Evolutionary conservation across 371 early-diverging fungal genomes (phyloP).

Genomic region (Chytridium lagenaria): DNA sequence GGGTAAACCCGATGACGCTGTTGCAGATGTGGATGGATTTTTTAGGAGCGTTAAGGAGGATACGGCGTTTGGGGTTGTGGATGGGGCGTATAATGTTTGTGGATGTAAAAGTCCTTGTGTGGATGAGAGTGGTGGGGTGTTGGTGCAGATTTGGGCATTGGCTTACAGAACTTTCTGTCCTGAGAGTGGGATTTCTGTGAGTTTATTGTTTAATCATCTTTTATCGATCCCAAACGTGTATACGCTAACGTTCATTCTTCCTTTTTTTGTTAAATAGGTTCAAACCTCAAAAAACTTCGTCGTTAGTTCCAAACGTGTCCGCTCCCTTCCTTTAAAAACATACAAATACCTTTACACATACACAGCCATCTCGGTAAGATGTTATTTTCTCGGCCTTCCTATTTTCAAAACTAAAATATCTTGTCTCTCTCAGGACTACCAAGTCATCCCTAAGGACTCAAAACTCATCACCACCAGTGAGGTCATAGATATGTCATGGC

Average conservation of each 20-base stretch:
- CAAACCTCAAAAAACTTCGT: conserved; percentile 1
- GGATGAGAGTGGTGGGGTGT: background rate
- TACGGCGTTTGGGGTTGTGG: background rate
- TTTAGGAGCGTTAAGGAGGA: background rate
- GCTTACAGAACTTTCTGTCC: background rate
- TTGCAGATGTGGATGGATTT: background rate
- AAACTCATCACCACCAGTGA: background rate
- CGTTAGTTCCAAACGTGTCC: background rate
- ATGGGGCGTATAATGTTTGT: background rate
- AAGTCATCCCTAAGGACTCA: background rate
- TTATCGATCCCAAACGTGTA: too few relatives aligned
- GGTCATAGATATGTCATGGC: conserved; percentile 7
- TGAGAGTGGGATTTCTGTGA: background rate
- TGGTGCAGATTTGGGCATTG: conserved; percentile 4
- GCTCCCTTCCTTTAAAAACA: background rate
- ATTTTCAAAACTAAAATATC: background rate
- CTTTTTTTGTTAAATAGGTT: background rate
- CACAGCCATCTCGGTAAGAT: background rate
- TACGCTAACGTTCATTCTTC: too few relatives aligned
- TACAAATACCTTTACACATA: conserved; percentile 1
- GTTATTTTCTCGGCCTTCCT: too few relatives aligned
- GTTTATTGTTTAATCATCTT: background rate
- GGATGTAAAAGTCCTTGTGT: background rate
- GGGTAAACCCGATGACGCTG: background rate
- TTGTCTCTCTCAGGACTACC: background rate